Conservation (phyloP, 345 rosid genomes). For the Rhodamnia rubescens region DNA sequence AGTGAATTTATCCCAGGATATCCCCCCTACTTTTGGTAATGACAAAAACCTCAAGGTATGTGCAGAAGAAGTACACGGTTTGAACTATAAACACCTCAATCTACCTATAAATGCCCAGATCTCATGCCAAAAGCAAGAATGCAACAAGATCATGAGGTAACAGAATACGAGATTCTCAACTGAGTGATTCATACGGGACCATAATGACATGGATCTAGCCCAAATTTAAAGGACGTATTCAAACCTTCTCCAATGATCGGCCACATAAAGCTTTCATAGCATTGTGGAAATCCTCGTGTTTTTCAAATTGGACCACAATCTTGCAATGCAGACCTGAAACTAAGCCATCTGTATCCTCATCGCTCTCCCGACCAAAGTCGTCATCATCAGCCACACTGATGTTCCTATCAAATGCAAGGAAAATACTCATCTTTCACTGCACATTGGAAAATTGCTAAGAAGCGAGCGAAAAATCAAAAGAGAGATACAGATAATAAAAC, state of each 20-base stretch:
- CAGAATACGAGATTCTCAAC: neutral
- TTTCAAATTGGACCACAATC: slow-evolving; percentile 86
- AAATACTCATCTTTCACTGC: neutral
- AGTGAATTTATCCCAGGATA: neutral
- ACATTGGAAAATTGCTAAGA: neutral
- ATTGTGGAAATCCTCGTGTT: slow-evolving; percentile 50
- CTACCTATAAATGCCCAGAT: neutral
- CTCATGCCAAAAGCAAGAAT: neutral
- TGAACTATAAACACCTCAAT: neutral
- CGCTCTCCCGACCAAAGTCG: slow-evolving; percentile 41
- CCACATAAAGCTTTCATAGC: slow-evolving; percentile 73
- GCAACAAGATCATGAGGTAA: neutral
- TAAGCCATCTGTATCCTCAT: slow-evolving; percentile 33
- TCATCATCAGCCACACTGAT: slow-evolving; percentile 80
- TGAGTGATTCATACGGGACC: neutral
- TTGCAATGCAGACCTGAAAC: slow-evolving; percentile 86
- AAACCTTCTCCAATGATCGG: slow-evolving; percentile 77
- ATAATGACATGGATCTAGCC: neutral
- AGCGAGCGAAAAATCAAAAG: neutral
- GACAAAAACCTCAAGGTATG: neutral
- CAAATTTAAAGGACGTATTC: neutral
- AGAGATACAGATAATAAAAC: neutral
- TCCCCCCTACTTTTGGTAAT: neutral
- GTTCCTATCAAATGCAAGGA: slow-evolving; percentile 41
- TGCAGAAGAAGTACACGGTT: neutral